Percentiles rank a stretch among this genome's conserved stretches.
Evolutionary conservation across 768 basidiomycete genomes (phyloP).

Genomic region (Guyanaporus albipodus): DNA sequence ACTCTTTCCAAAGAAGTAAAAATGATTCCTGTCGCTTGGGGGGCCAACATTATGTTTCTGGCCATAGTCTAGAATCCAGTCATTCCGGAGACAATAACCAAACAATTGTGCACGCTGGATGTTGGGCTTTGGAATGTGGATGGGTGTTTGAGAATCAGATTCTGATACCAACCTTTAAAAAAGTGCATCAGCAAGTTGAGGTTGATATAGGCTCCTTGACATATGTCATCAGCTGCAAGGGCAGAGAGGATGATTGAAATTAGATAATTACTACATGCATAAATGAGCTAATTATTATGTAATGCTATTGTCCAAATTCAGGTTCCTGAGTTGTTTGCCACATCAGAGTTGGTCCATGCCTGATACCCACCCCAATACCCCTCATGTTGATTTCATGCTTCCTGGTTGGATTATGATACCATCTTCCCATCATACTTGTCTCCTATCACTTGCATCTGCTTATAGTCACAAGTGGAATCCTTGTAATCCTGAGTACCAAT

Average conservation of each 20-base stretch:
- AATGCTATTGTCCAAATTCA: background rate
- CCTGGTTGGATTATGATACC: background rate
- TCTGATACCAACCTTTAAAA: background rate
- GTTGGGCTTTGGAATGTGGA: background rate
- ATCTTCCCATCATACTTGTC: background rate
- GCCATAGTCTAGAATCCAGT: background rate
- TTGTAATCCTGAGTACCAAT: background rate
- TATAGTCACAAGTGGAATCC: background rate
- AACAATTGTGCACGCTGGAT: background rate
- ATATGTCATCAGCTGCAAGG: background rate
- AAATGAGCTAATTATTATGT: background rate
- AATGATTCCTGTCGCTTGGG: background rate
- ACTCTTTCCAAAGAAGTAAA: background rate
- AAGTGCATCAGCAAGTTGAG: no score
- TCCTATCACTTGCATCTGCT: background rate
- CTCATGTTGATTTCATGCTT: background rate
- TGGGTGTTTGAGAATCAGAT: background rate
- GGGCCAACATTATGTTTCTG: background rate
- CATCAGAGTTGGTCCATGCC: background rate
- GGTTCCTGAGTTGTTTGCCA: background rate
- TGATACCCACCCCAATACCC: background rate
- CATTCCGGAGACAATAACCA: background rate
- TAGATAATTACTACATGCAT: no score
- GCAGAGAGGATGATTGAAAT: no score
- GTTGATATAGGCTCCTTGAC: background rate